These are phyloP conservation scores for Eucommia ulmoides DNA, from an alignment of 257 asterid species.

Conservation along the genomic window DNA sequence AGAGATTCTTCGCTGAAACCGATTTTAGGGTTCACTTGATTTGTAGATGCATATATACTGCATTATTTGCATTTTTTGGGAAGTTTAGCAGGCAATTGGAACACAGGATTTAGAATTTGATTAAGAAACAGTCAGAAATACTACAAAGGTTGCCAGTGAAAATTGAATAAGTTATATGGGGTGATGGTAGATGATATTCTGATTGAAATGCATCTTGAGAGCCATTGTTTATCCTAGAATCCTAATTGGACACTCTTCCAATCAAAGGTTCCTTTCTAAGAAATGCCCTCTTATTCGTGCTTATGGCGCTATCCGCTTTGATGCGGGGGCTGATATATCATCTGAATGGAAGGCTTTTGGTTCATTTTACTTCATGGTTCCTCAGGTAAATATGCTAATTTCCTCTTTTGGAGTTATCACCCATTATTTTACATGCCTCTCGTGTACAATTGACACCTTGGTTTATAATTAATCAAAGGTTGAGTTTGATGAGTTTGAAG, in stretches of 20 bases:
- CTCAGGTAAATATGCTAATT: constrained; percentile 42
- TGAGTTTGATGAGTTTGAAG: constrained; percentile 84
- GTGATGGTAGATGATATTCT: too few species aligned
- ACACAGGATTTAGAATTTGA: too few species aligned
- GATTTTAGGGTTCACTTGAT: too few species aligned
- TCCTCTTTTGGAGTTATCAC: neutral
- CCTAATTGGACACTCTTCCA: constrained; percentile 10
- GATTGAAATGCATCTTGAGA: too few species aligned
- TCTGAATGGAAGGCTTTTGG: constrained; percentile 87
- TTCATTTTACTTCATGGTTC: constrained; percentile 87
- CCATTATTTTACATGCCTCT: neutral
- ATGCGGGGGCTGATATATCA: constrained; percentile 42
- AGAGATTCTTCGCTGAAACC: too few species aligned
- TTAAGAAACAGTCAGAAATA: too few species aligned
- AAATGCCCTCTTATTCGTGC: constrained; percentile 84
- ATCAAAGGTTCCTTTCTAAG: constrained; percentile 66
- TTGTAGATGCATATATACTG: too few species aligned
- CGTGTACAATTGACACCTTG: constrained; percentile 12
- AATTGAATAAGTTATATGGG: too few species aligned
- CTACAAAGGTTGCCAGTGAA: too few species aligned
- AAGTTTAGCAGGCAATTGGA: too few species aligned
- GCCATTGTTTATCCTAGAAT: neutral
- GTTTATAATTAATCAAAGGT: constrained; percentile 39
- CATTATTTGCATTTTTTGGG: too few species aligned
- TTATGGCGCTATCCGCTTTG: constrained; percentile 89